These are phyloP conservation scores for Dissoconium aciculare DNA, from an alignment of 2,329 filamentous ascomycete genomes.

Conservation along the genomic window DNA sequence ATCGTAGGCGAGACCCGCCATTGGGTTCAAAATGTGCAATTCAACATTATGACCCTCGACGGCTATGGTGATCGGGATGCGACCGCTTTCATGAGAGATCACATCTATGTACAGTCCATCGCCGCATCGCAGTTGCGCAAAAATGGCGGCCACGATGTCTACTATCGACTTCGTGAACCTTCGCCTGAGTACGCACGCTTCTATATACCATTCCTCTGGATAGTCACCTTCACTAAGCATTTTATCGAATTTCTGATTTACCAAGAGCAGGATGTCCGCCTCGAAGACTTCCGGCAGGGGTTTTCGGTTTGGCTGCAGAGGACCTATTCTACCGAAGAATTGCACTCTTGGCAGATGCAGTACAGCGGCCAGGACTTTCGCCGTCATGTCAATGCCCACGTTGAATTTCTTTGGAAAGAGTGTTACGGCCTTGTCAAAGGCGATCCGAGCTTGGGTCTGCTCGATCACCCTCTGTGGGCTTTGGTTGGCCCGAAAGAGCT, in stretches of 20 bases:
- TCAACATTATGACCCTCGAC: slow-evolving; percentile 47
- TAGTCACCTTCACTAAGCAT: slow-evolving; percentile 56
- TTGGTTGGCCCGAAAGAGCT: slow-evolving; percentile 22
- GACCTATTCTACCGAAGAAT: slow-evolving; percentile 34
- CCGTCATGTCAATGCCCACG: slow-evolving; percentile 42
- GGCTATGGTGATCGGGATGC: slow-evolving; percentile 45
- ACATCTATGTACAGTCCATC: slow-evolving; percentile 49
- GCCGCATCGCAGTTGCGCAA: slow-evolving; percentile 14
- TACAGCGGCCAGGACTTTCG: slow-evolving; percentile 43
- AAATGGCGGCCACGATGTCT: slow-evolving; percentile 29
- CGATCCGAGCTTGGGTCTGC: slow-evolving; percentile 3
- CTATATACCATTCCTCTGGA: slow-evolving; percentile 51
- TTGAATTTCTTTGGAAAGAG: slow-evolving; percentile 52
- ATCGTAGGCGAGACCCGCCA: slow-evolving; percentile 27
- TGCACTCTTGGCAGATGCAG: slow-evolving; percentile 41
- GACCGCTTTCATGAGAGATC: slow-evolving; percentile 20
- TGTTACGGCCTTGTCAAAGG: slow-evolving; percentile 34
- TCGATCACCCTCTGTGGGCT: slow-evolving; percentile 24
- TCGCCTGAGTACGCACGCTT: slow-evolving; percentile 47
- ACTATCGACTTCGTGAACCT: slow-evolving; percentile 48
- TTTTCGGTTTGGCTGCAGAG: slow-evolving; percentile 45
- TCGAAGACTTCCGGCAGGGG: slow-evolving; percentile 41
- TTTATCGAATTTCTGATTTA: slow-evolving; percentile 49
- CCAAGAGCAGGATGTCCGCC: slow-evolving; percentile 26
- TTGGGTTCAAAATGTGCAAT: slow-evolving; percentile 43